Percentiles rank a stretch among this genome's conserved stretches.
phyloP scores from a whole-genome alignment of 768 basidiomycete genomes.

The Xerocomellus intermedius region DNA sequence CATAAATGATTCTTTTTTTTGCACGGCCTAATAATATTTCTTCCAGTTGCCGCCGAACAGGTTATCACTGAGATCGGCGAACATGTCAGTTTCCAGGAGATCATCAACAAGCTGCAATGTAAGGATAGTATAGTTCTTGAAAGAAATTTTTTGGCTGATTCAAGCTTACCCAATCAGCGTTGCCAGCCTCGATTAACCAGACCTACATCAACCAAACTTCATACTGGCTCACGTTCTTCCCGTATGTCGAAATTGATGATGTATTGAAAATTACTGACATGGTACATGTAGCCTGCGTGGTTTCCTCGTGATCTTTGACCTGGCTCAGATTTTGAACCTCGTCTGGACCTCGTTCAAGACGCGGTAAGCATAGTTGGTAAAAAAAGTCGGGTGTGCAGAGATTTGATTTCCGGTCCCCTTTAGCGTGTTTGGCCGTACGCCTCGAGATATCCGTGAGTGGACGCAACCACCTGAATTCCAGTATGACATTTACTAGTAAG shows the following conservation, averaged over 20 bases:
- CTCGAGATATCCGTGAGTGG: slow-evolving; percentile 86
- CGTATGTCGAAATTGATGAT: slow-evolving; percentile 48
- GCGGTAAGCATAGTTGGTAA: slow-evolving; percentile 42
- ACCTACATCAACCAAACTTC: slow-evolving; percentile 91
- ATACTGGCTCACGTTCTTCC: slow-evolving; percentile 93
- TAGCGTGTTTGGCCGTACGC: slow-evolving; percentile 83
- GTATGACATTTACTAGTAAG: slow-evolving; percentile 81
- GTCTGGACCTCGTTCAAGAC: slow-evolving; percentile 84
- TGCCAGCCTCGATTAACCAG: slow-evolving; percentile 71
- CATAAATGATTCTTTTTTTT: not conserved
- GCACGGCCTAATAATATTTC: not conserved
- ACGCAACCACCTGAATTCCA: slow-evolving; percentile 89
- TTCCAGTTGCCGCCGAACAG: slow-evolving; percentile 34
- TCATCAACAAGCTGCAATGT: slow-evolving; percentile 48
- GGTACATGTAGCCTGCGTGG: slow-evolving; percentile 68
- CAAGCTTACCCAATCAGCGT: slow-evolving; percentile 48
- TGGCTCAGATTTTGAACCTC: slow-evolving; percentile 93
- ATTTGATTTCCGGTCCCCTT: not conserved
- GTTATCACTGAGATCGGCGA: slow-evolving; percentile 49
- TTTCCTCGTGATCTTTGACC: slow-evolving; percentile 91
- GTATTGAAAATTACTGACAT: slow-evolving; percentile 3
- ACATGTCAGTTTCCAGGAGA: slow-evolving; percentile 44
- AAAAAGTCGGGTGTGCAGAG: not conserved
- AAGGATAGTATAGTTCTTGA: slow-evolving; percentile 2
- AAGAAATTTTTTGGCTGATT: not conserved